Percentiles rank a stretch among this genome's conserved stretches.
phyloP scores from a whole-genome alignment of 768 basidiomycete species.

The Tulasnella sp. region DNA sequence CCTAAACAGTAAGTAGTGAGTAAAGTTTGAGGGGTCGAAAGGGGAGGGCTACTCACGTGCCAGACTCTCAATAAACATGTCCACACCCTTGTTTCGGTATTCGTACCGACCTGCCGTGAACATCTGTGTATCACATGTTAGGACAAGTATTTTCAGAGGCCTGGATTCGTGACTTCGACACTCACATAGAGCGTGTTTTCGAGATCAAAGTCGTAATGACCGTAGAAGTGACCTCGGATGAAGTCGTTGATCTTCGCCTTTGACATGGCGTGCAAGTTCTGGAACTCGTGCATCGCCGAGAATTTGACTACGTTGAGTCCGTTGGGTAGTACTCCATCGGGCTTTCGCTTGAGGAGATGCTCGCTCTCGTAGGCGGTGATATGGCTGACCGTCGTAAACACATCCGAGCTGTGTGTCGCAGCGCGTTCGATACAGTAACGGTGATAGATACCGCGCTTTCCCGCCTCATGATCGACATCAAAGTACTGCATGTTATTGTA shows the following conservation, averaged over 20 bases:
- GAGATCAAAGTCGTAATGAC: slow-evolving; percentile 92
- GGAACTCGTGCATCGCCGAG: slow-evolving; percentile 99
- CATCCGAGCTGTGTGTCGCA: slow-evolving; percentile 89
- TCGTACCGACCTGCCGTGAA: slow-evolving; percentile 99
- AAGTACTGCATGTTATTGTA: slow-evolving; percentile 99
- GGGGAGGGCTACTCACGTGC: slow-evolving; percentile 45
- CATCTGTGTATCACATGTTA: slow-evolving; percentile 44
- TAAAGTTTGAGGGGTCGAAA: background rate
- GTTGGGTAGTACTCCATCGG: slow-evolving; percentile 93
- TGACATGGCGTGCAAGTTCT: slow-evolving; percentile 81
- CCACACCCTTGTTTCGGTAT: slow-evolving; percentile 98
- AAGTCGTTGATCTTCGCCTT: slow-evolving; percentile 99
- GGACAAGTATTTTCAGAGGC: slow-evolving; percentile 11
- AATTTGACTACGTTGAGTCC: slow-evolving; percentile 98
- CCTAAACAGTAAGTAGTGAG: slow-evolving; percentile 23
- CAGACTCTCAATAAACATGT: slow-evolving; percentile 97
- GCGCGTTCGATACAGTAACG: slow-evolving; percentile 95
- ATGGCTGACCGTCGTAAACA: slow-evolving; percentile 96
- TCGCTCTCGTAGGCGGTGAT: slow-evolving; percentile 98
- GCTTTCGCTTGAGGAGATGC: slow-evolving; percentile 93
- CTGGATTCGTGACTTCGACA: slow-evolving; percentile 15
- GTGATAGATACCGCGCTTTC: slow-evolving; percentile 98
- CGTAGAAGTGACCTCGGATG: slow-evolving; percentile 94
- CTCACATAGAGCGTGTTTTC: slow-evolving; percentile 79
- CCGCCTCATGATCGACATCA: slow-evolving; percentile 98